Evolutionary conservation across 139 green algal species (phyloP).

Genomic region (Chlamydomonas sp.): DNA sequence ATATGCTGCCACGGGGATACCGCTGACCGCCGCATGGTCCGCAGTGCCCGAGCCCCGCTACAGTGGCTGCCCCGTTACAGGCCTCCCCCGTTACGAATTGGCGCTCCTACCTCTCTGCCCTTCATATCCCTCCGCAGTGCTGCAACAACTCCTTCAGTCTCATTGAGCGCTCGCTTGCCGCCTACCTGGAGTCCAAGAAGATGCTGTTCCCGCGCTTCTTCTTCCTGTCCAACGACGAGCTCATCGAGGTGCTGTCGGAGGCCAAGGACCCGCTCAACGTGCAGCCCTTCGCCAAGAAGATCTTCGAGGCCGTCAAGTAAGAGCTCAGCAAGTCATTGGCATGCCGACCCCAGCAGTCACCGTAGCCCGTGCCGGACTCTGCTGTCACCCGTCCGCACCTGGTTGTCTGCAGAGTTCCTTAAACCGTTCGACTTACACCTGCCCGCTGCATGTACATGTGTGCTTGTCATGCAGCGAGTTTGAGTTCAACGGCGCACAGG

Average conservation of each 20-base stretch:
- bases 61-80: background rate
- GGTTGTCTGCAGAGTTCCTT: background rate
- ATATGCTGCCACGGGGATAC: too few species aligned
- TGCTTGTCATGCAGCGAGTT: slow-evolving; percentile 14
- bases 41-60: slow-evolving; percentile 17
- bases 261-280: slow-evolving; percentile 65
- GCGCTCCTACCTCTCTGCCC: too few species aligned
- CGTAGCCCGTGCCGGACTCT: too few species aligned
- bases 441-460: background rate
- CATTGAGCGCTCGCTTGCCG: slow-evolving; percentile 57
- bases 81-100: background rate
- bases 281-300: slow-evolving; percentile 77
- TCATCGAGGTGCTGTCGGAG: slow-evolving; percentile 75
- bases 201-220: slow-evolving; percentile 68
- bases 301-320: slow-evolving; percentile 70
- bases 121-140: background rate
- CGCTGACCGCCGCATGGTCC: too few species aligned
- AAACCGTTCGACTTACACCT: background rate
- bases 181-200: slow-evolving; percentile 68
- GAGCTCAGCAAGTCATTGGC: background rate
- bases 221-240: slow-evolving; percentile 76
- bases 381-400: too few species aligned
- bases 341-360: background rate
- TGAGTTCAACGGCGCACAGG: slow-evolving; percentile 36
- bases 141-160: slow-evolving; percentile 44